A percentile compares a stretch with the other conserved stretches of the same genome.
Evolutionary conservation across 176 grass and related monocot genomes (phyloP).

Genomic region (Bonia amplexicaulis): DNA sequence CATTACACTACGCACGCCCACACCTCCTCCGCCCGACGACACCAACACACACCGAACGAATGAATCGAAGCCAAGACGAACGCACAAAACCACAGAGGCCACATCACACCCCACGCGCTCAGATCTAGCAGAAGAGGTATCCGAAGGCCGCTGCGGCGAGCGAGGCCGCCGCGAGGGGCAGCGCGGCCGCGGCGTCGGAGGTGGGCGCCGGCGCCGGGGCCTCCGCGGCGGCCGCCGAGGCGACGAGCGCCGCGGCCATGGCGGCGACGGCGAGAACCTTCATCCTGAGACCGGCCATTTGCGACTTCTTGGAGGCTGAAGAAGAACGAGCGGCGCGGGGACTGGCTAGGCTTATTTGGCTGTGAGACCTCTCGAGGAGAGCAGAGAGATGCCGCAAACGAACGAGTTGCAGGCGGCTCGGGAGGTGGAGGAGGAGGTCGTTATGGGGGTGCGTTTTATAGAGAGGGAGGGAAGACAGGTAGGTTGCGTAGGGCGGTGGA

Average conservation of each 20-base stretch:
- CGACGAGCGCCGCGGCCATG: conserved; percentile 43
- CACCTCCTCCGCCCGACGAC: background rate
- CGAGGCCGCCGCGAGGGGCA: conserved; percentile 40
- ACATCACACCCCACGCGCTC: background rate
- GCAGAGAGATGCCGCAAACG: conserved; percentile 37
- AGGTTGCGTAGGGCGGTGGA: background rate
- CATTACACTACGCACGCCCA: conserved; percentile 23
- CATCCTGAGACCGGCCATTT: conserved; percentile 47
- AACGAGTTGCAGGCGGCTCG: background rate
- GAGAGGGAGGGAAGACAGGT: background rate
- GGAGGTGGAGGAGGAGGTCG: background rate
- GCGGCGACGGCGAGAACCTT: conserved; percentile 43
- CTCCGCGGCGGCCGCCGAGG: conserved; percentile 28
- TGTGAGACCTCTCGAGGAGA: conserved; percentile 33
- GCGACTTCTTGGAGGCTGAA: background rate
- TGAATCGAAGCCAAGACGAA: background rate
- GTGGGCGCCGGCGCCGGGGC: conserved; percentile 41
- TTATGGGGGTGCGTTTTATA: background rate
- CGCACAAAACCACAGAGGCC: background rate
- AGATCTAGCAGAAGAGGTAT: conserved; percentile 48
- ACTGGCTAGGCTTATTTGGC: background rate
- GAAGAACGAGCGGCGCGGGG: background rate
- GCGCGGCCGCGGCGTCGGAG: conserved; percentile 34
- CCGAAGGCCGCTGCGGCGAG: conserved; percentile 45
- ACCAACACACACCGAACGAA: background rate